Evolutionary conservation across 1,284 basidiomycete genomes (phyloP).

Genomic region (Wolfiporia cocos): DNA sequence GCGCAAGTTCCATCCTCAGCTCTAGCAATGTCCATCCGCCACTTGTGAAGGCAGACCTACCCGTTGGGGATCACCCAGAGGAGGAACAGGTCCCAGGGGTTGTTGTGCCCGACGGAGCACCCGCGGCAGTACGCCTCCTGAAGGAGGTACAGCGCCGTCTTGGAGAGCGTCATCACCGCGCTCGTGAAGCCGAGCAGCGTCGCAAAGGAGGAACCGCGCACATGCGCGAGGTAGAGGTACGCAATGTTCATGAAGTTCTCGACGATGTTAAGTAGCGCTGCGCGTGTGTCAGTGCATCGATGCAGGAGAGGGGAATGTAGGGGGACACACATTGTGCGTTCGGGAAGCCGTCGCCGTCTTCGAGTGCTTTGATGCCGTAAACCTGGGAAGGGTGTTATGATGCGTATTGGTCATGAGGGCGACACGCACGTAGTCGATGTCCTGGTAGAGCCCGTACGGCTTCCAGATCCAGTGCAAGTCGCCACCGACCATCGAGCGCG

Average conservation of each 20-base stretch:
- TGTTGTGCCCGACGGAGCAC: constrained; percentile 77
- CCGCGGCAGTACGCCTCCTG: constrained; percentile 72
- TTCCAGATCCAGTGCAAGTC: constrained; percentile 88
- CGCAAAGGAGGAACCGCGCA: constrained; percentile 51
- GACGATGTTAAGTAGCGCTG: constrained; percentile 76
- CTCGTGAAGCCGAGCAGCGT: constrained; percentile 72
- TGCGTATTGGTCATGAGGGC: constrained; percentile 6
- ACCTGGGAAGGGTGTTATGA: constrained; percentile 34
- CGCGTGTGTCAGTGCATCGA: constrained; percentile 4
- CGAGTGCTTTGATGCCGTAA: constrained; percentile 65
- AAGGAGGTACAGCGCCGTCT: constrained; percentile 79
- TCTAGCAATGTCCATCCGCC: constrained; percentile 2
- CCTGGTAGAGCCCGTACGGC: constrained; percentile 73
- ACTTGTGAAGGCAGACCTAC: constrained; percentile 37
- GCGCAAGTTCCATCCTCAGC: constrained; percentile 1
- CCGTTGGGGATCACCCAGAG: constrained; percentile 78
- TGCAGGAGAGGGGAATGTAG: constrained; percentile 1
- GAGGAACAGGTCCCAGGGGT: constrained; percentile 41
- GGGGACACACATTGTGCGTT: constrained; percentile 76
- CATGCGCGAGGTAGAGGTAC: constrained; percentile 74
- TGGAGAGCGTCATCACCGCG: constrained; percentile 74
- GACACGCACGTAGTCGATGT: constrained; percentile 54
- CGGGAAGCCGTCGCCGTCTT: constrained; percentile 74
- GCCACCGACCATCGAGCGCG: constrained; percentile 67
- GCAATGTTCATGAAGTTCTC: constrained; percentile 72